phyloP scores from a whole-genome alignment of 2,329 filamentous ascomycete genomes.

The Zarea fungicola region DNA sequence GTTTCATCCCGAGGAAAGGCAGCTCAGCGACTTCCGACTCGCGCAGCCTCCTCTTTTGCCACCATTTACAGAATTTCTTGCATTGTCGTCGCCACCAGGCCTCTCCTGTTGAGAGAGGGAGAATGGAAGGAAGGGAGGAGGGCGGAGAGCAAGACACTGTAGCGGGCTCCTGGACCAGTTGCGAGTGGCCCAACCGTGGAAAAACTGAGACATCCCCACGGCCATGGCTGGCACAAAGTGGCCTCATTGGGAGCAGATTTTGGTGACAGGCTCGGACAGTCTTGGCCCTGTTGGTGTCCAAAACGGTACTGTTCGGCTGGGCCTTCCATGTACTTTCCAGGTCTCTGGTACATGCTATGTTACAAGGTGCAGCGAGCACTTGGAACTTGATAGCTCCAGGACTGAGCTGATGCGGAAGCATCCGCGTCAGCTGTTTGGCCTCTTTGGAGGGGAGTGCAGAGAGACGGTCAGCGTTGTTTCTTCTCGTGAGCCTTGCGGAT shows the following conservation, averaged over 20 bases:
- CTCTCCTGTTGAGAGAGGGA: background rate
- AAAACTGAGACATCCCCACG: conserved; percentile 12
- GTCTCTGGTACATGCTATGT: conserved; percentile 1
- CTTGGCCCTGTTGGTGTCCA: background rate
- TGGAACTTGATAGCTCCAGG: background rate
- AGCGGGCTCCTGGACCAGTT: background rate
- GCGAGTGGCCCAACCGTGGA: conserved; percentile 1
- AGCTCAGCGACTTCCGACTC: conserved; percentile 3
- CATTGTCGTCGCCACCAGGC: conserved; percentile 2
- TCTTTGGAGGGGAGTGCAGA: background rate
- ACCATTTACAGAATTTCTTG: conserved; percentile 10
- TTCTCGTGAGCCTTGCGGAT: conserved; percentile 1
- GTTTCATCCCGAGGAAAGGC: too few species aligned
- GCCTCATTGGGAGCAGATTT: background rate
- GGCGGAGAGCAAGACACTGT: background rate
- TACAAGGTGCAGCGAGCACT: background rate
- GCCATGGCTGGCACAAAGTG: conserved; percentile 3
- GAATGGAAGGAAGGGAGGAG: background rate
- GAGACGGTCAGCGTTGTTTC: background rate
- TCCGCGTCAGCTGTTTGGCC: conserved; percentile 4
- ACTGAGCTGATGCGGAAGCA: conserved; percentile 9
- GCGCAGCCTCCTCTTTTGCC: background rate
- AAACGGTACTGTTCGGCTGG: background rate
- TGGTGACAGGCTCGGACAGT: background rate
- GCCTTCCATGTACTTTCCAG: background rate